Evolutionary conservation across 805 yeast genomes (phyloP).

Genomic region (Teunomyces funiuensis): DNA sequence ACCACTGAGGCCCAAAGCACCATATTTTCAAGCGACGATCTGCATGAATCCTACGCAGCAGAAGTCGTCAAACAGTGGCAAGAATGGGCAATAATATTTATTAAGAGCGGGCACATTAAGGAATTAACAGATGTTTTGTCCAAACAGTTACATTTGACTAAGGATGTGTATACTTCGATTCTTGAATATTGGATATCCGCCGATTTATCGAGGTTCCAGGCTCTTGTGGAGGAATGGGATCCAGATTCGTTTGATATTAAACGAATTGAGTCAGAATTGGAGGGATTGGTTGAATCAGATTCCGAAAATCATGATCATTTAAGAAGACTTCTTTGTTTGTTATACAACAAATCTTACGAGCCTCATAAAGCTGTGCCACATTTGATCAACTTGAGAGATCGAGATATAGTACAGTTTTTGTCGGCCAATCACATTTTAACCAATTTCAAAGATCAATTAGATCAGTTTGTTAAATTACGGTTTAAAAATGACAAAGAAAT

Average conservation of each 20-base stretch:
- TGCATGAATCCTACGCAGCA: conserved; percentile 15
- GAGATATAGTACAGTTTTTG: conserved; percentile 55
- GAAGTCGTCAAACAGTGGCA: conserved; percentile 56
- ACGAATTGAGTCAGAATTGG: conserved; percentile 46
- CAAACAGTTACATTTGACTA: conserved; percentile 28
- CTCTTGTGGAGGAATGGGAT: conserved; percentile 59
- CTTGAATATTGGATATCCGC: conserved; percentile 46
- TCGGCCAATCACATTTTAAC: conserved; percentile 62
- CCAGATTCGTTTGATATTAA: conserved; percentile 46
- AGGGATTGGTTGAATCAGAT: conserved; percentile 36
- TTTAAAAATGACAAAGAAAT: conserved; percentile 36
- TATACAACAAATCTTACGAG: conserved; percentile 58
- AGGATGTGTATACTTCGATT: conserved; percentile 39
- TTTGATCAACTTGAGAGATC: conserved; percentile 56
- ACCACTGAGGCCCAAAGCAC: conserved; percentile 35
- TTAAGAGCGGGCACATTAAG: conserved; percentile 45
- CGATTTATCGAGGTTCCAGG: conserved; percentile 33
- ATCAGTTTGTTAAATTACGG: conserved; percentile 49
- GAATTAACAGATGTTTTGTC: conserved; percentile 62
- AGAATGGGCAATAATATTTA: conserved; percentile 55
- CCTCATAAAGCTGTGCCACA: conserved; percentile 65
- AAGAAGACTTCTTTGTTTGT: conserved; percentile 46
- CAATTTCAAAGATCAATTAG: conserved; percentile 47
- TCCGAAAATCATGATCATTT: conserved; percentile 15
- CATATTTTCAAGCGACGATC: conserved; percentile 17